Evolutionary conservation across 2,329 filamentous ascomycete species (phyloP).

Genomic region (Dichotomopilus funicola): DNA sequence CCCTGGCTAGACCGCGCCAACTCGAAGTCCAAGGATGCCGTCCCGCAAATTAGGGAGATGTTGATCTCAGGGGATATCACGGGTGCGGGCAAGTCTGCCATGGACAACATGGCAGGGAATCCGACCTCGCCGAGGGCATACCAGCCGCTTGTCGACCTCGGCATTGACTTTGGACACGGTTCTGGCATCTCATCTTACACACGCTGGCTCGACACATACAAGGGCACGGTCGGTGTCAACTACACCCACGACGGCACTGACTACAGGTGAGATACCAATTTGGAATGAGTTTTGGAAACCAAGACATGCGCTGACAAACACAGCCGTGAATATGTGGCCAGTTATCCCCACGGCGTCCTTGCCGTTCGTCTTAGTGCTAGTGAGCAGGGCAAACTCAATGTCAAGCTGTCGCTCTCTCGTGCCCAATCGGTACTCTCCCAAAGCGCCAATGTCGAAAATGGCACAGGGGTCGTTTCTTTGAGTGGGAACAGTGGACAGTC

Average conservation of each 20-base stretch:
- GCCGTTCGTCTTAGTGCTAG: not conserved
- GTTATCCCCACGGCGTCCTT: slow-evolving; percentile 1
- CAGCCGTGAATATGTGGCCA: slow-evolving; percentile 4
- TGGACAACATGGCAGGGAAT: slow-evolving; percentile 2
- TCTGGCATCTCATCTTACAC: not conserved
- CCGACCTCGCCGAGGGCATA: slow-evolving; percentile 1
- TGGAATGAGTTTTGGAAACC: not conserved
- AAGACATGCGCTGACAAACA: not conserved
- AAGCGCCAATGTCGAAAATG: not conserved
- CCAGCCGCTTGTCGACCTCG: not conserved
- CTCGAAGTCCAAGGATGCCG: not conserved
- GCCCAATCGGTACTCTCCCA: slow-evolving; percentile 1
- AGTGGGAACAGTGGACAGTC: slow-evolving; percentile 1
- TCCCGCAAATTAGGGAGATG: not conserved
- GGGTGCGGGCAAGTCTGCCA: not conserved
- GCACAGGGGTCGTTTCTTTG: not conserved
- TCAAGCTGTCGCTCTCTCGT: slow-evolving; percentile 1
- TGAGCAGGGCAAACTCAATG: not conserved
- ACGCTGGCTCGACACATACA: slow-evolving; percentile 1
- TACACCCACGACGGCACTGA: not conserved
- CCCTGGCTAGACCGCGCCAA: not conserved
- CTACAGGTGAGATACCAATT: not conserved
- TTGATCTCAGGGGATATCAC: slow-evolving; percentile 1
- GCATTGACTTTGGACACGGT: not conserved
- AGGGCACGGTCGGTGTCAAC: not conserved